Conservation (phyloP, 176 grass and related monocot species). For the Bromus sterilis region DNA sequence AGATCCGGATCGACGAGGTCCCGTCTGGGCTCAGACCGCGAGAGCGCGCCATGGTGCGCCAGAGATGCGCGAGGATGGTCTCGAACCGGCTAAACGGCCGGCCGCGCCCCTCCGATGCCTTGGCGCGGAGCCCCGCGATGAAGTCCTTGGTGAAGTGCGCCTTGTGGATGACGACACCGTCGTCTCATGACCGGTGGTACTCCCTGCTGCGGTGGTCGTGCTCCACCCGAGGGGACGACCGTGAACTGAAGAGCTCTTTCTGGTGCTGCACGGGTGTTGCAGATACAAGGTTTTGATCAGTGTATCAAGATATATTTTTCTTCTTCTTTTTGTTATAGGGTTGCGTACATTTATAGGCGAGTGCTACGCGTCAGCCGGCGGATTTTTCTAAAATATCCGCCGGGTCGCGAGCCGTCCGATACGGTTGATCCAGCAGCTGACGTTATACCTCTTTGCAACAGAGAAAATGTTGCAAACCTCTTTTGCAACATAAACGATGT, state of each 20-base stretch:
- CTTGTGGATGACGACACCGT: conserved; percentile 41
- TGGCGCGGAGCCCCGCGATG: conserved; percentile 30
- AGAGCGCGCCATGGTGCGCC: conserved; percentile 41
- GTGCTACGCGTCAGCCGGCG: no score
- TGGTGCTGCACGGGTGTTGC: conserved; percentile 17
- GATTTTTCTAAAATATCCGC: no score
- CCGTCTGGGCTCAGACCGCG: conserved; percentile 3
- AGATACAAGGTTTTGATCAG: no score
- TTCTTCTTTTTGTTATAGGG: no score
- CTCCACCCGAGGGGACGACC: conserved; percentile 11
- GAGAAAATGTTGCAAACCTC: no score
- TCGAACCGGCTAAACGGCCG: conserved; percentile 55
- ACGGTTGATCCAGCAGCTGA: no score
- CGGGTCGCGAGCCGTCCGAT: no score
- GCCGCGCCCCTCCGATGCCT: conserved; percentile 9
- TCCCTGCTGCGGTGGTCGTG: conserved; percentile 38
- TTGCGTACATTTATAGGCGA: no score
- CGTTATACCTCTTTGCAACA: no score
- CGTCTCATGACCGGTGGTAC: conserved; percentile 7
- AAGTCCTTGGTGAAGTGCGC: conserved; percentile 69
- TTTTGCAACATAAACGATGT: no score
- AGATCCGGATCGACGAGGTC: conserved; percentile 27
- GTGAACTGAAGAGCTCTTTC: conserved; percentile 10
- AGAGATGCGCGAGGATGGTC: conserved; percentile 53
- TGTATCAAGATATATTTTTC: no score